Percentiles rank a stretch among this genome's conserved stretches.
These are phyloP conservation scores for Yarrowia sp. DNA, from an alignment of 805 yeast species.

Conservation along the genomic window DNA sequence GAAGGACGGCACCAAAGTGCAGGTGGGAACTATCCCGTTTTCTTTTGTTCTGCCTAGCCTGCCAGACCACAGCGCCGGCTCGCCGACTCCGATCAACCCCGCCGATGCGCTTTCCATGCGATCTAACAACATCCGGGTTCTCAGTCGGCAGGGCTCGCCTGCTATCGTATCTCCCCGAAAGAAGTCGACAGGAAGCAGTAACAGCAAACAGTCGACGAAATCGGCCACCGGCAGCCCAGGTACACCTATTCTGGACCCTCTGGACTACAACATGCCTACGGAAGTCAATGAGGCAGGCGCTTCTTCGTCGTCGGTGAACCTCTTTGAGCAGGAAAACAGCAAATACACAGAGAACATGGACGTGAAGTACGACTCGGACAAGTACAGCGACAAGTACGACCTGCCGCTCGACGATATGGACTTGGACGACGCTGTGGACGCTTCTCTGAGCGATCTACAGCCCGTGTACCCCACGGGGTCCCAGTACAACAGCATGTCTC, in stretches of 20 bases:
- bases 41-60: constrained; percentile 78
- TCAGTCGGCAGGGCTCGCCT: constrained; percentile 35
- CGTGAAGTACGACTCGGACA: constrained; percentile 19
- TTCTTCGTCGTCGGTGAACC: constrained; percentile 27
- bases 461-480: constrained; percentile 35
- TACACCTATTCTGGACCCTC: constrained; percentile 4
- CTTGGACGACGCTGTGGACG: constrained; percentile 32
- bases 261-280: constrained; percentile 13
- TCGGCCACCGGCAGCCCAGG: constrained; percentile 26
- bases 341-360: constrained; percentile 26
- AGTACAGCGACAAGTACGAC: constrained; percentile 34
- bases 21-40: constrained; percentile 91
- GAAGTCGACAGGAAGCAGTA: constrained; percentile 25
- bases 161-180: constrained; percentile 21
- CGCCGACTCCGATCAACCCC: constrained; percentile 31
- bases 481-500: constrained; percentile 18
- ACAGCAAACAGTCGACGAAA: constrained; percentile 26
- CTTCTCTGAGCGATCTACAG: constrained; percentile 29
- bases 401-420: constrained; percentile 34
- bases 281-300: not conserved
- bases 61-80: constrained; percentile 12
- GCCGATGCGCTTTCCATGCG: constrained; percentile 35
- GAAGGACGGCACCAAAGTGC: constrained; percentile 73
- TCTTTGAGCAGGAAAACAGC: constrained; percentile 31
- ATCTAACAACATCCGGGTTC: constrained; percentile 26